These are phyloP conservation scores for Collybiopsis luxurians DNA, from an alignment of 768 basidiomycete genomes.

Conservation along the genomic window DNA sequence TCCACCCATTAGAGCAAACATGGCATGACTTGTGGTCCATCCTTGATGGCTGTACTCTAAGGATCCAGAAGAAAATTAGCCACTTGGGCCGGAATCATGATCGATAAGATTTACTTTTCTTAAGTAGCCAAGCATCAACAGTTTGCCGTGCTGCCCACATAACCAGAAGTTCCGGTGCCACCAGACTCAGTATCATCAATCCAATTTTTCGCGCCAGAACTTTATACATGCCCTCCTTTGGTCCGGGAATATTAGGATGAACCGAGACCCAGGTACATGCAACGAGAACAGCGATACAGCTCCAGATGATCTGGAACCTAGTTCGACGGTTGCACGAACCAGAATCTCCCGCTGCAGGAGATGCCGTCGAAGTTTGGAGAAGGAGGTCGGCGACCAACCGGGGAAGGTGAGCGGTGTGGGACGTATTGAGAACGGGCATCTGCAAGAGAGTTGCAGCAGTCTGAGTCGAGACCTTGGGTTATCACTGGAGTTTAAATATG, in stretches of 20 bases:
- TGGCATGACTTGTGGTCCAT: not conserved
- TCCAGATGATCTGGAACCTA: slow-evolving; percentile 2
- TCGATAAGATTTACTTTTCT: not conserved
- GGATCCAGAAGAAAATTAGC: not conserved
- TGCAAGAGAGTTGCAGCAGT: no score
- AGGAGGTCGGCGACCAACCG: no score
- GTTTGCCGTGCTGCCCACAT: slow-evolving; percentile 12
- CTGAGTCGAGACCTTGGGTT: no score
- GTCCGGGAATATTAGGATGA: slow-evolving; percentile 9
- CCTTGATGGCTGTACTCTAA: not conserved
- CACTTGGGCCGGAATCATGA: no score
- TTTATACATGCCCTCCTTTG: not conserved
- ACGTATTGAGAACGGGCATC: no score
- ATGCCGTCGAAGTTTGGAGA: no score
- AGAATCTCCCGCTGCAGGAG: not conserved
- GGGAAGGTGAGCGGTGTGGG: no score
- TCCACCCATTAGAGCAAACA: slow-evolving; percentile 17
- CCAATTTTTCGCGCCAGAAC: not conserved
- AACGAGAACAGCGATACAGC: slow-evolving; percentile 1
- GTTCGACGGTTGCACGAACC: not conserved
- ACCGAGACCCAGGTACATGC: no score
- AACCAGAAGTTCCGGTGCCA: slow-evolving; percentile 11
- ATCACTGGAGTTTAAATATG: no score
- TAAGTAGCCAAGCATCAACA: not conserved
- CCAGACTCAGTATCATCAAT: not conserved